These are phyloP conservation scores for Phyllosticta ampelicida DNA, from an alignment of 2,329 filamentous ascomycete genomes.

Conservation along the genomic window DNA sequence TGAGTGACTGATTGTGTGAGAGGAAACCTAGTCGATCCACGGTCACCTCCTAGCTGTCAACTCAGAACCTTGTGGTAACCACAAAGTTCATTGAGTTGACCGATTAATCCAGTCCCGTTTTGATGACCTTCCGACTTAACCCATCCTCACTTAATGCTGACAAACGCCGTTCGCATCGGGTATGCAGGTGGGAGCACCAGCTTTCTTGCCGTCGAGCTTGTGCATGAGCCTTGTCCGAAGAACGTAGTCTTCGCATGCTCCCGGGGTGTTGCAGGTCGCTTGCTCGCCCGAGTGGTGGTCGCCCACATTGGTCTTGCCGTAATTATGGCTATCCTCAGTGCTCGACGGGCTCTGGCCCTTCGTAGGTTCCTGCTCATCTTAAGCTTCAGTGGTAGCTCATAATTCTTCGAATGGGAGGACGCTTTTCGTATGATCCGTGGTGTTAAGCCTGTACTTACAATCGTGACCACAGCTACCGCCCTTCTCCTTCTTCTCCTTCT, in stretches of 20 bases:
- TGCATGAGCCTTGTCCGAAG: background rate
- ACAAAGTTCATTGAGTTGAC: background rate
- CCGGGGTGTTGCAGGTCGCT: too few species aligned
- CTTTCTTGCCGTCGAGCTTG: background rate
- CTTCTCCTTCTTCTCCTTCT: background rate
- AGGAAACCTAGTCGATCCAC: background rate
- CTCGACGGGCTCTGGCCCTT: background rate
- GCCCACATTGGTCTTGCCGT: background rate
- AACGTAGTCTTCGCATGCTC: background rate
- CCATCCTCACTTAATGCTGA: background rate
- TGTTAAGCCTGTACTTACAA: too few species aligned
- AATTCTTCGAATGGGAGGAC: background rate
- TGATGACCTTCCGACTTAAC: background rate
- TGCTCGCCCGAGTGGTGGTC: background rate
- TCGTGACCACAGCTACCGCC: too few species aligned
- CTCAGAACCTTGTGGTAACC: background rate
- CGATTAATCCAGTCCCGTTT: background rate
- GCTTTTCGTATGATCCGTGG: constrained; percentile 6
- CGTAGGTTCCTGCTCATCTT: too few species aligned
- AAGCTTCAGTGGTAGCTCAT: background rate
- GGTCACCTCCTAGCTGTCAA: background rate
- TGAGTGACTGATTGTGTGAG: background rate
- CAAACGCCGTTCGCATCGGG: background rate
- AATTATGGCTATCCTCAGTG: background rate
- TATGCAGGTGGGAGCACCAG: too few species aligned